Evolutionary conservation across 345 rosid species (phyloP), one percentile per base, ranked within the genome.

Genomic region (Cardiospermum halicacabum): DNA sequence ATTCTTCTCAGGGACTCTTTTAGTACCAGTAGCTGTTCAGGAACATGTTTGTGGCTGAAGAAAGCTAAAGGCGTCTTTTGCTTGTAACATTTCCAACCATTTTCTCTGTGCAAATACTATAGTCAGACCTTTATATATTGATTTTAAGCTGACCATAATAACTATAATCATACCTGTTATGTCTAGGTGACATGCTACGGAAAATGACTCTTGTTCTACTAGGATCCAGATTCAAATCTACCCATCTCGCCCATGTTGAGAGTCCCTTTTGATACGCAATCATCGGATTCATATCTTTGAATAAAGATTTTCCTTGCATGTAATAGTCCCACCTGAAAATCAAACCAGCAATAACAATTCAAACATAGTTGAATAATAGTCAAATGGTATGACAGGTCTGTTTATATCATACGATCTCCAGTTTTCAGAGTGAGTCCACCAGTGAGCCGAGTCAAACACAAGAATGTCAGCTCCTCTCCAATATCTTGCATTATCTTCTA

Each of bases 361-460:
- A 21, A 43, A 6, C 21, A n/a, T 37, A n/a, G n/a, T n/a, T n/a
- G n/a, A n/a, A n/a, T n/a, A n/a, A 34, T 34, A 34, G 9, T 34
- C 37, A 34, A 6, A 34, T 34, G 37, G 37, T 34, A 34, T 10
- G 6, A 34, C 8, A 34, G 6, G 39, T 43, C 5, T 43, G 18
- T n/a, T 16, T 27, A 9, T 21, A 11, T 60, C 93, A 82, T 80
- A 84, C 90, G 90, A 84, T 49, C 81, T 84, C 73, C 69, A 74
- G 73, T 85, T 65, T 19, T 86, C 88, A n/a, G 91, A 85, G 66
- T 89, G 99, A 74, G 95, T 88, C 97, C 97, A 91, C 99, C 99
- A 94, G 45, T 94, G 99, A 74, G 97, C 99, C 0, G 96, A 88
- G 64, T 94, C 97, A 40, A 94, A 94, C 54, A 91, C 96, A 61